These are phyloP conservation scores for Trametes polyzona DNA, from an alignment of 1,284 basidiomycete genomes.

Conservation along the genomic window DNA sequence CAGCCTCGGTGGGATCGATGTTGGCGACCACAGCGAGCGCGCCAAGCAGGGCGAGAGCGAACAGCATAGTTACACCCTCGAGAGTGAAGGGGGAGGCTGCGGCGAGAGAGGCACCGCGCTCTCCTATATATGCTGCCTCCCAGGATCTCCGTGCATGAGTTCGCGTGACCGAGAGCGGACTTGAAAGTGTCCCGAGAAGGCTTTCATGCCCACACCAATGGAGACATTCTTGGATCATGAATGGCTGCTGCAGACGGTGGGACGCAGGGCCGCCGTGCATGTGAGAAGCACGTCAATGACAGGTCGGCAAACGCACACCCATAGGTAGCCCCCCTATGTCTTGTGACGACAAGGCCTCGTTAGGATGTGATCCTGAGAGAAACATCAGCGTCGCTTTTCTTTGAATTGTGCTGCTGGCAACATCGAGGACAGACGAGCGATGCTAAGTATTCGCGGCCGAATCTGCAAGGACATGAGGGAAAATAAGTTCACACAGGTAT, in stretches of 20 bases:
- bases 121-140: neutral
- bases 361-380: too few species aligned
- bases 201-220: neutral
- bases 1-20: constrained; percentile 17
- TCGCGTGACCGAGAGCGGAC: neutral
- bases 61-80: neutral
- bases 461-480: too few species aligned
- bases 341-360: too few species aligned
- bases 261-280: neutral
- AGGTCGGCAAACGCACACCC: too few species aligned
- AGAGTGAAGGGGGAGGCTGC: neutral
- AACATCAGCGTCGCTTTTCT: too few species aligned
- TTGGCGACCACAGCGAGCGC: constrained; percentile 1
- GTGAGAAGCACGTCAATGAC: too few species aligned
- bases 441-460: too few species aligned
- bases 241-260: neutral
- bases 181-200: neutral
- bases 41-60: neutral
- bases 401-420: too few species aligned
- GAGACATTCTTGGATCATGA: neutral
- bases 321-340: too few species aligned
- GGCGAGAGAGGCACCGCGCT: neutral
- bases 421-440: too few species aligned
- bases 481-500: neutral
- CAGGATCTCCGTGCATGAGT: neutral